Conservation (phyloP, 2,329 filamentous ascomycete species). For the Teratosphaeria zuluensis region DNA sequence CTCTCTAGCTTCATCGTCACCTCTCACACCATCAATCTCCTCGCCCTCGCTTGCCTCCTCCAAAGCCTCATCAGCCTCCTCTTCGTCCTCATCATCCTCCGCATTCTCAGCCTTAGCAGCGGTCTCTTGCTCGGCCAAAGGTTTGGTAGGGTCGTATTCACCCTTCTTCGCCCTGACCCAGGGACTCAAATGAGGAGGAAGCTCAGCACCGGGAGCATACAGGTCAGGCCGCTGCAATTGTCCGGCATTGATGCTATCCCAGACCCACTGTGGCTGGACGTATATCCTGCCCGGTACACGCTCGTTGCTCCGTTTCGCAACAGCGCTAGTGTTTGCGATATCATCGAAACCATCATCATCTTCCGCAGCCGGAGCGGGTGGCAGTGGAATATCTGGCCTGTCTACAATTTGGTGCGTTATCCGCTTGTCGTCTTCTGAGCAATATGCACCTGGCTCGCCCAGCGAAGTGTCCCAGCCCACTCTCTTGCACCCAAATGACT, state of each 20-base stretch:
- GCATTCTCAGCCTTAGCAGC: conserved; percentile 66
- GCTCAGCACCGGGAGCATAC: conserved; percentile 78
- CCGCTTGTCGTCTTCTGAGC: conserved; percentile 71
- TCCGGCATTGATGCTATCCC: conserved; percentile 91
- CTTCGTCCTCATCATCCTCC: conserved; percentile 30
- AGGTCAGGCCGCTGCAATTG: conserved; percentile 77
- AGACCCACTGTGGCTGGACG: conserved; percentile 95
- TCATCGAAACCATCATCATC: conserved; percentile 30
- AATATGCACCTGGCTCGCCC: conserved; percentile 77
- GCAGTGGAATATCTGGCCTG: conserved; percentile 56
- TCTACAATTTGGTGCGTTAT: conserved; percentile 98
- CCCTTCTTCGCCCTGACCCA: conserved; percentile 84
- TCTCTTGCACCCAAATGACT: conserved; percentile 89
- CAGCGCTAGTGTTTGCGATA: conserved; percentile 34
- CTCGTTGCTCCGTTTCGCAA: conserved; percentile 41
- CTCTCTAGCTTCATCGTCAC: conserved; percentile 33
- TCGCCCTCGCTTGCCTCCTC: conserved; percentile 36
- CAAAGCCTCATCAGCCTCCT: conserved; percentile 36
- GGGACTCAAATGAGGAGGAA: conserved; percentile 90
- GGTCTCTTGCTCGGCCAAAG: conserved; percentile 77
- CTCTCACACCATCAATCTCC: conserved; percentile 17
- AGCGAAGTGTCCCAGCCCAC: conserved; percentile 90
- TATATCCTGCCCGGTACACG: conserved; percentile 88
- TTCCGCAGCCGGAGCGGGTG: conserved; percentile 32
- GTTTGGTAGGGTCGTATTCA: conserved; percentile 80